Evolutionary conservation across 1,284 basidiomycete species (phyloP), one percentile per base, ranked within the genome.

Genomic region (Amylostereum chailletii): DNA sequence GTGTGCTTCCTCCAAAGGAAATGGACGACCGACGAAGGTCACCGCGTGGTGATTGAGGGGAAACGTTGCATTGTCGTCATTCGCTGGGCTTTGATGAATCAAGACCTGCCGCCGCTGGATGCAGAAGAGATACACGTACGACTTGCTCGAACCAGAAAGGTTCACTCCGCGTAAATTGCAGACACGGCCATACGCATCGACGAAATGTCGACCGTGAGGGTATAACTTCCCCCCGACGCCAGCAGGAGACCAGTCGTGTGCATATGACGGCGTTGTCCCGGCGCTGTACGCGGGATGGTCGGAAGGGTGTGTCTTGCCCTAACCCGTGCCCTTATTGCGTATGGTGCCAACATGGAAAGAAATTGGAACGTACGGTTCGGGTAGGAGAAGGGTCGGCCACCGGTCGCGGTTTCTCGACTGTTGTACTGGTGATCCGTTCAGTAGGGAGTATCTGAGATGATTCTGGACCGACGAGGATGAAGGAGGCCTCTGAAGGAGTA

Each of bases 11-110:
- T 84, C 78, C 1, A 94, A 66, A 9, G 90, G 84, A 60, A 94
- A 94, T 1, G 92, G 91, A 32, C 88, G 71, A 10, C 83, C 84
- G 38, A 92, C 82, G 60, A 94, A 94, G 1, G 83, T 90, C 1
- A 87, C 82, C 2, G 68, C 64, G 45, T 77, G 67, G 42, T 79
- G 77, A 49, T 81, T 74, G 5, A 71, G 69, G 41, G 83, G 86
- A 57, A 90, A 88, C 2, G 71, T 69, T 45, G 73, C 71, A 52
- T 85, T 71, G 48, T 81, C 71, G 57, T 82, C 73, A 60, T 87
- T 76, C 10, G 69, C 66, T 48, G 87, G 83, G 11, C 85, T 87
- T 55, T 32, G 9, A 26, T 4, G 5, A 31, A 11, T n/a, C 29
- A 30, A 48, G 46, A 31, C 41, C 26, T 31, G 5, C 10, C 5